A percentile compares a stretch with the other conserved stretches of the same genome.
phyloP scores from a whole-genome alignment of 176 grass and related monocot genomes.

The sorghum (Sorghum bicolor) region Sorghum_bicolor_NCBIv3 NC_012872.2:7511001-7511500 shows the following conservation, averaged over 20 bases:
- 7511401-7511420: constrained; percentile 68
- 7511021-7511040: constrained; percentile 43
- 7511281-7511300: neutral
- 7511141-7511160: constrained; percentile 66
- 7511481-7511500: neutral
- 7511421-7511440: constrained; percentile 60
- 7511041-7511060: constrained; percentile 4
- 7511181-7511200: constrained; percentile 97
- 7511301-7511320: constrained; percentile 87
- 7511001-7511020: constrained; percentile 60
- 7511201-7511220: constrained; percentile 58
- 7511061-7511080: constrained; percentile 49
- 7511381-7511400: constrained; percentile 79
- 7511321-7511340: constrained; percentile 99
- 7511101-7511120: neutral
- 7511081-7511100: neutral
- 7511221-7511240: neutral
- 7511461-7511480: neutral
- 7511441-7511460: neutral
- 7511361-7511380: constrained; percentile 93
- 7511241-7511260: constrained; percentile 14
- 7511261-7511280: neutral
- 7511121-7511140: constrained; percentile 63
- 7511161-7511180: constrained; percentile 94
- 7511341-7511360: constrained; percentile 97